These are phyloP conservation scores for Peribolospora kevripleyi DNA, from an alignment of 768 basidiomycete genomes.

Conservation along the genomic window DNA sequence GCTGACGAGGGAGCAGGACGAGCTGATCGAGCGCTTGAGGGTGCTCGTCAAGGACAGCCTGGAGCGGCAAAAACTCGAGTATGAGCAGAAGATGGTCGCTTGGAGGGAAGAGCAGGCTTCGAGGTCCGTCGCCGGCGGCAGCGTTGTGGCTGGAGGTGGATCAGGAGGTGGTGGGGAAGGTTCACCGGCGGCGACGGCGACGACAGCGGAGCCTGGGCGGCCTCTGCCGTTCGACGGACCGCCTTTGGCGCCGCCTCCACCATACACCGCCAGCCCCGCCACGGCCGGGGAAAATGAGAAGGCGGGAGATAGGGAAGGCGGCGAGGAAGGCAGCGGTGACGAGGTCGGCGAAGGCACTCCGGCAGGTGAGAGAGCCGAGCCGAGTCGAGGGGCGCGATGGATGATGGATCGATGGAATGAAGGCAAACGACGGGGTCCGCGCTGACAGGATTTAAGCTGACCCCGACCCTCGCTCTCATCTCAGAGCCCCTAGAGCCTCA, in stretches of 20 bases:
- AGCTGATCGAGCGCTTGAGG: slow-evolving; percentile 38
- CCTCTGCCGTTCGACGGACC: not conserved
- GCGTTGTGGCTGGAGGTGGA: not conserved
- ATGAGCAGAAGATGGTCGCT: slow-evolving; percentile 36
- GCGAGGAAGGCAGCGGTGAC: not conserved
- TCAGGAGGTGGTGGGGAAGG: not conserved
- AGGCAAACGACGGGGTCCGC: not conserved
- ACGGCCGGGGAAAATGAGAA: not conserved
- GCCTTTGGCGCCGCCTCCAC: not conserved
- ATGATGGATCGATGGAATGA: not conserved
- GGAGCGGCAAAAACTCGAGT: slow-evolving; percentile 45
- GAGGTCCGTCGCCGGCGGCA: not conserved
- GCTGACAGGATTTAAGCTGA: slow-evolving; percentile 9
- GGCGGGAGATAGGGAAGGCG: not conserved
- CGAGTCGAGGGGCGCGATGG: not conserved
- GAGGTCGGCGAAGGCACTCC: not conserved
- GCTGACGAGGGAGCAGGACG: slow-evolving; percentile 42
- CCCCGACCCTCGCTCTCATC: slow-evolving; percentile 6
- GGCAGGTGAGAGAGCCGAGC: not conserved
- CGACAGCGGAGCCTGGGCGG: not conserved
- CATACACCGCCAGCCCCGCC: not conserved
- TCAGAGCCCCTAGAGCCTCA: slow-evolving; percentile 23
- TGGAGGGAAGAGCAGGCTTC: slow-evolving; percentile 33
- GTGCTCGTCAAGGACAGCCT: slow-evolving; percentile 40
- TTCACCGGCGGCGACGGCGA: not conserved